Conservation (phyloP, 108 stramenopile species). For the Fragilaria radians region DNA sequence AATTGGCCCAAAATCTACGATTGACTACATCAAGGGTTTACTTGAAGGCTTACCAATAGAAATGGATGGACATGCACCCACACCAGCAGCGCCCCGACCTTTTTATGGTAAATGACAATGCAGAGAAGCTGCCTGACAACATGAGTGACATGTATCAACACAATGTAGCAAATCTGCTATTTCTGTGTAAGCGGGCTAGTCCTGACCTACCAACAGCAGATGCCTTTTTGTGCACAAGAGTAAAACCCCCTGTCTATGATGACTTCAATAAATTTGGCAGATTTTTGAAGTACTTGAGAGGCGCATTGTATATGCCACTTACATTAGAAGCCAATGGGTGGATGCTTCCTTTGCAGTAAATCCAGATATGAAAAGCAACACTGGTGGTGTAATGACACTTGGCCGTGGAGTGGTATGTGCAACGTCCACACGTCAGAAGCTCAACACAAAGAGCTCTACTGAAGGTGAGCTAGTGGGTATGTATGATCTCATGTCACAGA, state of each 20-base stretch:
- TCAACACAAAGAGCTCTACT: conserved; percentile 30
- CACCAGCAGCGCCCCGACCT: conserved; percentile 1
- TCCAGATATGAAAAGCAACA: conserved; percentile 16
- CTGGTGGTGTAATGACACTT: conserved; percentile 13
- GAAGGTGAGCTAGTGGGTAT: too few species aligned
- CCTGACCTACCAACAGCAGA: conserved; percentile 33
- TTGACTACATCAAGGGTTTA: not conserved
- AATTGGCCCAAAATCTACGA: not conserved
- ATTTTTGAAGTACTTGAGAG: conserved; percentile 29
- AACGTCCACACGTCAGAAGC: conserved; percentile 14
- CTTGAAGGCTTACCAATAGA: conserved; percentile 14
- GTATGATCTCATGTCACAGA: conserved; percentile 30
- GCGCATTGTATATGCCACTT: conserved; percentile 14
- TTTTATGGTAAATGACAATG: conserved; percentile 9
- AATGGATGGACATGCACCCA: too few species aligned
- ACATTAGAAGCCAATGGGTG: conserved; percentile 15
- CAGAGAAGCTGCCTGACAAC: conserved; percentile 6
- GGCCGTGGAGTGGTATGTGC: conserved; percentile 15
- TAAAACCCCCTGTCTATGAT: conserved; percentile 25
- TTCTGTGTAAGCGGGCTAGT: conserved; percentile 22
- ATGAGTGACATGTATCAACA: not conserved
- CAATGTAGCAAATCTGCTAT: too few species aligned
- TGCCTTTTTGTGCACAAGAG: conserved; percentile 38
- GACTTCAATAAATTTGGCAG: conserved; percentile 35
- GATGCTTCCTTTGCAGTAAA: conserved; percentile 31